phyloP scores from a whole-genome alignment of 2,329 filamentous ascomycete species.

The Esteya vermicola region DNA sequence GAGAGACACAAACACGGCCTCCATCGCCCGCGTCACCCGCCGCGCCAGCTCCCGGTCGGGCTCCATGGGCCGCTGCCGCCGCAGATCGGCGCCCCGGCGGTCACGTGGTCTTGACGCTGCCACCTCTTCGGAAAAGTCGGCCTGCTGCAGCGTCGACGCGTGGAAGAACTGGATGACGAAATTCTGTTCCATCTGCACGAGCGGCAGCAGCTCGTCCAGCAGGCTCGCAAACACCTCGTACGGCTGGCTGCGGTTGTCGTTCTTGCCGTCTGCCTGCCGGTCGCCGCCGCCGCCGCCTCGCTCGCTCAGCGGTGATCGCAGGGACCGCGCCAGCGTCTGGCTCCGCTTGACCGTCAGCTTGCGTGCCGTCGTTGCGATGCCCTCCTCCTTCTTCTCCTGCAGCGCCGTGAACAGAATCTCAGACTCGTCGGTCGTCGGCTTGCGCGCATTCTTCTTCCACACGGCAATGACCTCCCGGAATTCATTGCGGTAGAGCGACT shows the following conservation, averaged over 20 bases:
- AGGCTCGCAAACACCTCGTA: conserved; percentile 72
- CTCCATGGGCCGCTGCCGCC: conserved; percentile 65
- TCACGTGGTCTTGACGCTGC: conserved; percentile 48
- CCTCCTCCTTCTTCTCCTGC: conserved; percentile 73
- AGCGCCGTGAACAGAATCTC: conserved; percentile 75
- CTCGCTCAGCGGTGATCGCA: conserved; percentile 55
- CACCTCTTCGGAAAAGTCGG: conserved; percentile 75
- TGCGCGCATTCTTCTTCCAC: conserved; percentile 70
- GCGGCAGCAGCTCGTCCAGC: conserved; percentile 66
- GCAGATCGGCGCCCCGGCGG: conserved; percentile 59
- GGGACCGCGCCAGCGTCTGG: conserved; percentile 65
- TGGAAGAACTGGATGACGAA: conserved; percentile 97
- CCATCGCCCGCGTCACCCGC: conserved; percentile 75
- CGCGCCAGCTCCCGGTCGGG: conserved; percentile 78
- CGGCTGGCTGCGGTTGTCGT: conserved; percentile 42
- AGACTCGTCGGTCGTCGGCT: conserved; percentile 57
- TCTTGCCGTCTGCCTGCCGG: conserved; percentile 21
- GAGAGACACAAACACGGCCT: conserved; percentile 74
- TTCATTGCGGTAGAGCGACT: conserved; percentile 65
- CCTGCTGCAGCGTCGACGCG: conserved; percentile 65
- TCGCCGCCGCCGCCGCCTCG: conserved; percentile 19
- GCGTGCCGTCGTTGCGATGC: conserved; percentile 59
- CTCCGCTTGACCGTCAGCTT: conserved; percentile 91
- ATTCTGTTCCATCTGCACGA: conserved; percentile 89
- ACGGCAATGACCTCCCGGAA: conserved; percentile 63